A percentile compares a stretch with the other conserved stretches of the same genome.
Evolutionary conservation across 1,139 yeast species (phyloP).

Genomic region (Spencermartinsiella ligniputridi): DNA sequence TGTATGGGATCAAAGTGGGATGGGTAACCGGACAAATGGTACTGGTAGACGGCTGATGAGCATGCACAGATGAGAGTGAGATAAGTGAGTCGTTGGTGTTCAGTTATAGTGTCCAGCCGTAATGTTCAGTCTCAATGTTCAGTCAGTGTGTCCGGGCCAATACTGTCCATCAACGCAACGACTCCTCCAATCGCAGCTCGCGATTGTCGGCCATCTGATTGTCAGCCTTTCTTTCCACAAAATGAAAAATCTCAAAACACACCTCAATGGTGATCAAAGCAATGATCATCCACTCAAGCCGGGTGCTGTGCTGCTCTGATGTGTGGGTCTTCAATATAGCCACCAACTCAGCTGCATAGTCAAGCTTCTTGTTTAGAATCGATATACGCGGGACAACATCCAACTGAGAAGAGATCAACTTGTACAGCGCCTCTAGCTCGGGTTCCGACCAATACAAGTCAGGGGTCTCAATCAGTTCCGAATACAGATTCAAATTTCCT

Average conservation of each 20-base stretch:
- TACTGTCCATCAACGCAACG: no score
- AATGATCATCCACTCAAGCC: slow-evolving; percentile 85
- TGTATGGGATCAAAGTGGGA: no score
- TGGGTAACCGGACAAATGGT: no score
- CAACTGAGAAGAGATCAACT: slow-evolving; percentile 61
- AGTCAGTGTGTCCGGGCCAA: no score
- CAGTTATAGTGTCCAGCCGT: no score
- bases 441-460: slow-evolving; percentile 94
- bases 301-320: slow-evolving; percentile 69
- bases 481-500: slow-evolving; percentile 76
- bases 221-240: slow-evolving; percentile 36
- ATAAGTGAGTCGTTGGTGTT: no score
- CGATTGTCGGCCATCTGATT: no score
- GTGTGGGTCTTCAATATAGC: slow-evolving; percentile 69
- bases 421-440: slow-evolving; percentile 67
- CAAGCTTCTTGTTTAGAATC: slow-evolving; percentile 76
- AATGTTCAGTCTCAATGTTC: no score
- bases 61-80: no score
- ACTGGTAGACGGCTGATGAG: no score
- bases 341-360: slow-evolving; percentile 86
- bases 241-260: slow-evolving; percentile 67
- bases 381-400: slow-evolving; percentile 75
- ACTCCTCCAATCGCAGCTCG: no score
- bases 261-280: slow-evolving; percentile 80
- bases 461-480: slow-evolving; percentile 90